Conservation (phyloP, 1,284 basidiomycete genomes). For the Serendipita sp. region DNA sequence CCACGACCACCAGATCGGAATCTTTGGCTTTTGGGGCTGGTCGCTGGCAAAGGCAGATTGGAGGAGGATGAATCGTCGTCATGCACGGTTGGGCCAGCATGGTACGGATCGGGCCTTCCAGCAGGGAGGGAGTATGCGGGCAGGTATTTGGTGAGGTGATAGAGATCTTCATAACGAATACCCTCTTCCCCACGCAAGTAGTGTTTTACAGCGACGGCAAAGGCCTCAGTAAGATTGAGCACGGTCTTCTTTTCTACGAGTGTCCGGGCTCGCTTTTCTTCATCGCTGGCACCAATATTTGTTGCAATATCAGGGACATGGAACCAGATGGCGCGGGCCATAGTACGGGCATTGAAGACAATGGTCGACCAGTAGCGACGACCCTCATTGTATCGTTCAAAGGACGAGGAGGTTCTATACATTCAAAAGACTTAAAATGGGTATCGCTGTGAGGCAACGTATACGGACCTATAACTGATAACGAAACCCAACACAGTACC, state of each 20-base stretch:
- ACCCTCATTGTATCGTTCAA: conserved; percentile 51
- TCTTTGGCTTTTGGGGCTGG: background rate
- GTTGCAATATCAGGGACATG: conserved; percentile 31
- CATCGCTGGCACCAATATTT: conserved; percentile 18
- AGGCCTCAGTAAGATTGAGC: conserved; percentile 43
- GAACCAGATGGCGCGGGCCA: conserved; percentile 49
- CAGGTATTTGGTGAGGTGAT: conserved; percentile 53
- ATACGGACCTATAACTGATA: conserved; percentile 25
- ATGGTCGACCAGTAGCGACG: conserved; percentile 56
- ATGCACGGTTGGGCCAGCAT: background rate
- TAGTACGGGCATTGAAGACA: conserved; percentile 40
- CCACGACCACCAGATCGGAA: background rate
- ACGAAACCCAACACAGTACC: conserved; percentile 56
- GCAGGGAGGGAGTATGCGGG: conserved; percentile 47
- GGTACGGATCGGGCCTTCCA: conserved; percentile 26
- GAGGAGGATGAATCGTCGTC: background rate
- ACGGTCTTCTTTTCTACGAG: conserved; percentile 55
- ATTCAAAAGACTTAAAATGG: background rate
- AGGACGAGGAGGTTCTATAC: conserved; percentile 59
- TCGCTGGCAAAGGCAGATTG: background rate
- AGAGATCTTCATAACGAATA: conserved; percentile 47
- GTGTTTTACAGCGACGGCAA: conserved; percentile 35
- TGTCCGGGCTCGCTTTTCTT: conserved; percentile 32
- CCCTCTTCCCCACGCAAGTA: conserved; percentile 52
- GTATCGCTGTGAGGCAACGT: background rate